phyloP scores from a whole-genome alignment of 345 rosid genomes.

The Psidium friedrichsthalianum region DNA sequence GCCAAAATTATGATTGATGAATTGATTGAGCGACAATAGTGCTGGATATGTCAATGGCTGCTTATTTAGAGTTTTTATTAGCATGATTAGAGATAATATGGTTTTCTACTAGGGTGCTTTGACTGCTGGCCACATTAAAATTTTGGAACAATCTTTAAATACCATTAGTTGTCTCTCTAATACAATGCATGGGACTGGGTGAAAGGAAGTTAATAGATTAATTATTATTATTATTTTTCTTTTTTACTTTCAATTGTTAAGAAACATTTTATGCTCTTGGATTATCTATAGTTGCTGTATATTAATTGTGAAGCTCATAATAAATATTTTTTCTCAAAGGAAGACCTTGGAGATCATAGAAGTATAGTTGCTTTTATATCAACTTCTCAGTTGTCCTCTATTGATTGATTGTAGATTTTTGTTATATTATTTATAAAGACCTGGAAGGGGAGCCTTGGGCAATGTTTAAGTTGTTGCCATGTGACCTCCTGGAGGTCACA shows the following conservation, averaged over 20 bases:
- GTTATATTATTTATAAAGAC: neutral
- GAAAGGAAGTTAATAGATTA: neutral
- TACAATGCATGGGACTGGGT: neutral
- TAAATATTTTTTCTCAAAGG: neutral
- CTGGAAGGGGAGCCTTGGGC: neutral
- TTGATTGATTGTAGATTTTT: neutral
- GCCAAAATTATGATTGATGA: neutral
- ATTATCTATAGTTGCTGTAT: neutral
- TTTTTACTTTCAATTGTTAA: neutral
- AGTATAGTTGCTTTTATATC: neutral
- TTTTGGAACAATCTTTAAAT: neutral
- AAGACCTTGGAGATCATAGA: neutral
- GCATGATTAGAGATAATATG: neutral
- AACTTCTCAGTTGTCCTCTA: neutral
- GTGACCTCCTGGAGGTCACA: neutral
- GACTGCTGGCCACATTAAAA: neutral
- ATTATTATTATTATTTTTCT: neutral
- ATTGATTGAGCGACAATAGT: neutral
- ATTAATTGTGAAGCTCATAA: neutral
- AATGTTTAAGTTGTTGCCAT: neutral
- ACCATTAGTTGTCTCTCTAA: neutral
- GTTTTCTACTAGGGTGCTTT: neutral
- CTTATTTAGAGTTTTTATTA: neutral
- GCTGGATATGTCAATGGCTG: neutral
- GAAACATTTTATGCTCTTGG: neutral